These are phyloP conservation scores for Elsinoe fawcettii DNA, from an alignment of 2,329 filamentous ascomycete genomes.

Conservation along the genomic window DNA sequence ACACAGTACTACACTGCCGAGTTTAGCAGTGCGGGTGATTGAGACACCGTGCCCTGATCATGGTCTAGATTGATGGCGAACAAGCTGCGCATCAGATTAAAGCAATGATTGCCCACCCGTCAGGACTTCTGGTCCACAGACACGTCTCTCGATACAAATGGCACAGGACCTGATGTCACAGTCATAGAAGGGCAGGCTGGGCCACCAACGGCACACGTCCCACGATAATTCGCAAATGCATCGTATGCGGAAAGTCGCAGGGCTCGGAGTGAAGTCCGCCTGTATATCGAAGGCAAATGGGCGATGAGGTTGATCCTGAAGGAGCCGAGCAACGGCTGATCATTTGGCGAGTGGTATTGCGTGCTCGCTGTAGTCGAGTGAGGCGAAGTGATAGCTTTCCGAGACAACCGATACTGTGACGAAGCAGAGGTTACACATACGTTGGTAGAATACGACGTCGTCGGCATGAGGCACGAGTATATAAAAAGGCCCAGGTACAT, in stretches of 20 bases:
- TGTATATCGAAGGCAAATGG: conserved; percentile 19
- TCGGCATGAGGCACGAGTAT: neutral
- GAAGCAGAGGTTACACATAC: no score
- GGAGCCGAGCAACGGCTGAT: conserved; percentile 15
- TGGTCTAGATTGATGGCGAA: no score
- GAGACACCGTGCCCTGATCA: conserved; percentile 2
- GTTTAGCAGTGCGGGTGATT: conserved; percentile 22
- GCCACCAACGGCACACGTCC: no score
- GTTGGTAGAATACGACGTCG: neutral
- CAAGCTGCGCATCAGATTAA: neutral
- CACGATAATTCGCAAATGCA: no score
- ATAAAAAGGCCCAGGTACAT: neutral
- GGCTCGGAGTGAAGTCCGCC: neutral
- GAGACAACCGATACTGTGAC: no score
- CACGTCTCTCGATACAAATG: no score
- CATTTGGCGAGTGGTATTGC: conserved; percentile 16
- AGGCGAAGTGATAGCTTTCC: no score
- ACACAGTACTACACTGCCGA: conserved; percentile 20
- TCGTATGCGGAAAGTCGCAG: no score
- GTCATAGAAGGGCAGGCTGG: no score
- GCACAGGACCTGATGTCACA: no score
- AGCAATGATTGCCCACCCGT: neutral
- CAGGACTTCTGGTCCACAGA: no score
- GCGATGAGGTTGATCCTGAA: conserved; percentile 11
- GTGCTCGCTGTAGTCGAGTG: no score